A percentile compares a stretch with the other conserved stretches of the same genome.
Evolutionary conservation across 345 rosid genomes (phyloP).

Genomic region (Corchorus olitorius): DNA sequence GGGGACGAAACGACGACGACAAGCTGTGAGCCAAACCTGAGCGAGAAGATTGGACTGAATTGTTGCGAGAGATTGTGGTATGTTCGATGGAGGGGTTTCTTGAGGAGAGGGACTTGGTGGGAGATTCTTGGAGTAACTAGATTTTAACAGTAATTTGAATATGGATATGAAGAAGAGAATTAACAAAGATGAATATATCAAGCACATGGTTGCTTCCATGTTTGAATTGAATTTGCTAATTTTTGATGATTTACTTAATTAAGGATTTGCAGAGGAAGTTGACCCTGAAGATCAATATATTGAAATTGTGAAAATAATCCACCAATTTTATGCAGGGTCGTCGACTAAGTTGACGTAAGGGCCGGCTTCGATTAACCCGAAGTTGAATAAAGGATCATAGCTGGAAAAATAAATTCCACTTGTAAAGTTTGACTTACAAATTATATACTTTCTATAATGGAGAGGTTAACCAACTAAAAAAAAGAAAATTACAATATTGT

Average conservation of each 20-base stretch:
- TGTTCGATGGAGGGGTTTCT: neutral
- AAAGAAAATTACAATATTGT: too few species aligned
- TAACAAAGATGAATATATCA: neutral
- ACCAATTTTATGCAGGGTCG: too few species aligned
- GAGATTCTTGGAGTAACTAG: neutral
- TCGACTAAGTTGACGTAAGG: too few species aligned
- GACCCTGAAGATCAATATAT: too few species aligned
- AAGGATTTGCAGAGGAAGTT: neutral
- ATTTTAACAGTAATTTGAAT: neutral
- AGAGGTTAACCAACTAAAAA: too few species aligned
- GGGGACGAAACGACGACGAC: slow-evolving; percentile 38
- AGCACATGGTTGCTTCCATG: neutral
- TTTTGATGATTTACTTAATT: neutral
- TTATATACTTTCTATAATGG: too few species aligned
- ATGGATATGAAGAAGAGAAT: neutral
- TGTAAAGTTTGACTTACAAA: too few species aligned
- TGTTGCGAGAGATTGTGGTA: slow-evolving; percentile 32
- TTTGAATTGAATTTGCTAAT: too few species aligned
- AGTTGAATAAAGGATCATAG: too few species aligned
- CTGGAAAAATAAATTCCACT: too few species aligned
- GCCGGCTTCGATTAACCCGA: too few species aligned
- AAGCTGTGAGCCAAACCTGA: slow-evolving; percentile 39
- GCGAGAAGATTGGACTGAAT: slow-evolving; percentile 43
- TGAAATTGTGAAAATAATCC: too few species aligned
- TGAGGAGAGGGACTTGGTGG: slow-evolving; percentile 5